Evolutionary conservation across 768 basidiomycete species (phyloP), one percentile per base, ranked within the genome.

Genomic region (Trametes elegans): DNA sequence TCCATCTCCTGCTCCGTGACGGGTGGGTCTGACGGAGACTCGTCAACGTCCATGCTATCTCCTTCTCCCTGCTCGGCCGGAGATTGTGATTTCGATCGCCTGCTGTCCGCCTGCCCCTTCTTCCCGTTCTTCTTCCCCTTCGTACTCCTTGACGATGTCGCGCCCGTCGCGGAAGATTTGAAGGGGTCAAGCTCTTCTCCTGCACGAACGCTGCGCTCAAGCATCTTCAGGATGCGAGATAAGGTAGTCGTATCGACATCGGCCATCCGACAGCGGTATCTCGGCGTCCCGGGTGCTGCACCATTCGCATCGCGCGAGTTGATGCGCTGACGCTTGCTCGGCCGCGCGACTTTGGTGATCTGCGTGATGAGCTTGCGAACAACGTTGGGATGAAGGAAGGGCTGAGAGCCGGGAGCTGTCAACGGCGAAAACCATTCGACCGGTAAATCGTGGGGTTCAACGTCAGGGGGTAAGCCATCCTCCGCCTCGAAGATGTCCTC

Each of bases 401-500:
- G 90, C 19, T 76, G 76, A 5, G 82, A 73, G 44, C 73, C 70
- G 53, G 90, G 85, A 21, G 69, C 62, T 0, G 83, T 88, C 27
- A 80, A 71, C 7, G 72, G 73, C 21, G 84, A 93, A 69, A 84
- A 93, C 65, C 76, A 87, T 7, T 85, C 80, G 26, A 74, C 65
- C 3, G 83, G 75, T 11, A 92, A 72, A 46, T 83, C 76, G 13
- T 66, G 56, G n/a, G 72, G 56, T 34, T 79, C 76, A 2, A 74
- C 68, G 44, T 88, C 85, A 0, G 82, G 72, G 3, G 85, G 78
- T 14, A 92, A 72, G 0, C 77, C 68, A 65, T 94, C 93, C 62
- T 90, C 85, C 0, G 88, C 84, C 58, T 89, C 86, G 52, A 96
- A 89, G 14, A 97, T 79, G 49, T 96, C 93, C 59, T 93, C 90